A percentile compares a stretch with the other conserved stretches of the same genome.
These are phyloP conservation scores for Yarrowia sp. DNA, from an alignment of 805 yeast species.

Conservation along the genomic window DNA sequence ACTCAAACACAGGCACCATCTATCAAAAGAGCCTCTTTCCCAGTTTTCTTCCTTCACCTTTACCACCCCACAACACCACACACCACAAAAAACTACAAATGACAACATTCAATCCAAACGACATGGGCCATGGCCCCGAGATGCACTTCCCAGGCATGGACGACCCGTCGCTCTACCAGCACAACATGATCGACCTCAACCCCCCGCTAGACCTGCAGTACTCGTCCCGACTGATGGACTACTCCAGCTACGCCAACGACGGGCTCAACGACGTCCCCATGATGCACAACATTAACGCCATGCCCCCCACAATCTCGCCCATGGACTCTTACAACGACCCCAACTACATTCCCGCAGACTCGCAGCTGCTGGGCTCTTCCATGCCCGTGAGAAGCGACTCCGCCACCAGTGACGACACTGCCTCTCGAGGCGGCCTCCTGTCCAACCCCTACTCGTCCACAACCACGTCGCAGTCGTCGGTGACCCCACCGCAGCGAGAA, in stretches of 20 bases:
- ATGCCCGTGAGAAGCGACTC: slow-evolving; percentile 24
- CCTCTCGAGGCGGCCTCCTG: slow-evolving; percentile 1
- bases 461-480: slow-evolving; percentile 13
- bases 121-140: not conserved
- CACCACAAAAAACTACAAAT: not conserved
- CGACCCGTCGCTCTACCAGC: slow-evolving; percentile 24
- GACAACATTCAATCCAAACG: slow-evolving; percentile 12
- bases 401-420: slow-evolving; percentile 10
- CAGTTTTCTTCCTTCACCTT: not conserved
- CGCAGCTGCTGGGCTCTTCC: slow-evolving; percentile 28
- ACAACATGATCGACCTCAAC: slow-evolving; percentile 30
- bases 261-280: not conserved
- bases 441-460: slow-evolving; percentile 8
- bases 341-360: slow-evolving; percentile 11
- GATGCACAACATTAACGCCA: not conserved
- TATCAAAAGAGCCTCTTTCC: slow-evolving; percentile 10
- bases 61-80: not conserved
- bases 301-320: not conserved
- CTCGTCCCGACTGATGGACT: slow-evolving; percentile 24
- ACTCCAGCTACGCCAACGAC: not conserved
- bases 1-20: not conserved
- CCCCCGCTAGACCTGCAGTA: slow-evolving; percentile 20
- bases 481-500: not conserved
- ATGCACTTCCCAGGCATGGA: not conserved
- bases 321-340: slow-evolving; percentile 23